A percentile compares a stretch with the other conserved stretches of the same genome.
These are phyloP conservation scores for Oemleria cerasiformis DNA, from an alignment of 306 rosid genomes.

Conservation along the genomic window DNA sequence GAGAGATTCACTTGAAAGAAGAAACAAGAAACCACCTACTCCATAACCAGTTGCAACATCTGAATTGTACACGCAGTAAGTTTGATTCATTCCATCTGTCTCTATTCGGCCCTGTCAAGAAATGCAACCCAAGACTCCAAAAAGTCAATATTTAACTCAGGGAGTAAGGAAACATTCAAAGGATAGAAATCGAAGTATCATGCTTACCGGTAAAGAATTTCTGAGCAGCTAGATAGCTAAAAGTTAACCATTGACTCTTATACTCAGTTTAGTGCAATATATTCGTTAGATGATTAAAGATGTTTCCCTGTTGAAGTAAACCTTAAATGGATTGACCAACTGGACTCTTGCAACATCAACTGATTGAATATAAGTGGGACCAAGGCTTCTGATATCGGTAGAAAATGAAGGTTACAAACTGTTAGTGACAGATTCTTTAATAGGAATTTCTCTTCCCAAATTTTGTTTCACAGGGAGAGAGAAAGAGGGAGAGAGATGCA, in stretches of 20 bases:
- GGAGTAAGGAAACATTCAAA: not conserved
- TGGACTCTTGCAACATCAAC: not conserved
- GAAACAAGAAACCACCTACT: constrained; percentile 80
- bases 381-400: not conserved
- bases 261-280: not conserved
- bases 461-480: too few species aligned
- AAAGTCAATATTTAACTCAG: not conserved
- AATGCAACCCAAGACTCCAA: constrained; percentile 4
- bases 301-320: not conserved
- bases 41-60: constrained; percentile 97
- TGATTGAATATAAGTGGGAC: not conserved
- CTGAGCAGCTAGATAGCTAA: not conserved
- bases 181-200: not conserved
- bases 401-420: not conserved
- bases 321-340: not conserved
- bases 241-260: not conserved
- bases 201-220: not conserved
- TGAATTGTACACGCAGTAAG: constrained; percentile 79
- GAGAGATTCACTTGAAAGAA: constrained; percentile 74
- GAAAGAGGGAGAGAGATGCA: too few species aligned
- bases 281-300: not conserved
- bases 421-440: not conserved
- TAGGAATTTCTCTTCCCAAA: not conserved
- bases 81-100: constrained; percentile 43
- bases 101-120: constrained; percentile 54